phyloP scores from a whole-genome alignment of 441 rosid species.

The Brassica balearica region DNA sequence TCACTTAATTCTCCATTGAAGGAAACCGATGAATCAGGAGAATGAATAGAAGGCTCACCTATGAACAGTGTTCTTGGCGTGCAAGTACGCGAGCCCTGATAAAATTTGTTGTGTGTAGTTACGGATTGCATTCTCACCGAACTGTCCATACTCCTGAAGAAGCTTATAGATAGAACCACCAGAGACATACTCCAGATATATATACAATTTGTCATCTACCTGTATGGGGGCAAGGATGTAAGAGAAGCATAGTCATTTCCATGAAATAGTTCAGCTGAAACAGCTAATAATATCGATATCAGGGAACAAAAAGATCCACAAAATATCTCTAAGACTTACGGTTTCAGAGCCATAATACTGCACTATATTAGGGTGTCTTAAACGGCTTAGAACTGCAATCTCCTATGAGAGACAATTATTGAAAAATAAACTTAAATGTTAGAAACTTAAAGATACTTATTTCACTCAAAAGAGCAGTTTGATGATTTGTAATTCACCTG shows the following conservation, averaged over 20 bases:
- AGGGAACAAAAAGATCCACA: conserved; percentile 6
- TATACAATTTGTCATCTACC: conserved; percentile 87
- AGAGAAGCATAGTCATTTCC: conserved; percentile 14
- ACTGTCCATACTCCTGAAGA: conserved; percentile 92
- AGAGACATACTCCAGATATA: conserved; percentile 96
- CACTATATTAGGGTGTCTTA: conserved; percentile 89
- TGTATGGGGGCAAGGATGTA: conserved; percentile 45
- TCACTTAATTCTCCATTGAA: conserved; percentile 1
- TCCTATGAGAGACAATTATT: conserved; percentile 58
- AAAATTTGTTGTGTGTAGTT: conserved; percentile 95
- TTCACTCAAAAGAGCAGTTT: conserved; percentile 20
- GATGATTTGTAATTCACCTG: conserved; percentile 56
- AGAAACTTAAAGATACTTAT: conserved; percentile 6
- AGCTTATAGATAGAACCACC: conserved; percentile 98
- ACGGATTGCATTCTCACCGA: conserved; percentile 89
- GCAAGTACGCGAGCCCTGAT: conserved; percentile 90
- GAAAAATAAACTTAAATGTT: conserved; percentile 4
- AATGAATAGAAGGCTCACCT: conserved; percentile 54
- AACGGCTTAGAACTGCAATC: conserved; percentile 71
- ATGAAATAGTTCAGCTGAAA: conserved; percentile 20
- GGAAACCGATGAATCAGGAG: neutral
- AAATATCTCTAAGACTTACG: conserved; percentile 53
- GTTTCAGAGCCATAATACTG: conserved; percentile 96
- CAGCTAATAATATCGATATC: conserved; percentile 16
- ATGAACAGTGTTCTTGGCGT: conserved; percentile 85